Conservation (phyloP, 352 stramenopile genomes). For the Phytophthora cajani region DNA sequence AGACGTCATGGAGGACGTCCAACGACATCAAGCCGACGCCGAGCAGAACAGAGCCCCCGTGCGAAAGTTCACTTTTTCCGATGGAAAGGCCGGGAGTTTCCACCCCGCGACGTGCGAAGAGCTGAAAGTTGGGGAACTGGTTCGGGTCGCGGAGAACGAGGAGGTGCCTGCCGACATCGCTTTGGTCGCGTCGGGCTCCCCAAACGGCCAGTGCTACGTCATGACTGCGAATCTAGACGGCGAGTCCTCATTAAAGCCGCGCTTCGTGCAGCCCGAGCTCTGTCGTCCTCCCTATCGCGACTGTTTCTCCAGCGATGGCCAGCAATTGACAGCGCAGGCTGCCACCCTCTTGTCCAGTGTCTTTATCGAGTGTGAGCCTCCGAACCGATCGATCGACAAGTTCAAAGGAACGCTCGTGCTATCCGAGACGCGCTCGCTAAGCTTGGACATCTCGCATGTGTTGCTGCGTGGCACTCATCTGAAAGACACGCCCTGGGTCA, state of each 20-base stretch:
- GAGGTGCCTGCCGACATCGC: slow-evolving; percentile 76
- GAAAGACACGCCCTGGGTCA: slow-evolving; percentile 74
- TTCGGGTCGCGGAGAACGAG: slow-evolving; percentile 79
- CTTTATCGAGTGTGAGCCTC: slow-evolving; percentile 52
- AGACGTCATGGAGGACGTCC: slow-evolving; percentile 82
- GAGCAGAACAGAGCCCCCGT: slow-evolving; percentile 61
- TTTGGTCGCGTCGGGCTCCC: slow-evolving; percentile 59
- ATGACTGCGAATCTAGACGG: slow-evolving; percentile 90
- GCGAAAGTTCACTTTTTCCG: slow-evolving; percentile 28
- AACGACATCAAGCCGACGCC: slow-evolving; percentile 74
- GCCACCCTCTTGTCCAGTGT: slow-evolving; percentile 13
- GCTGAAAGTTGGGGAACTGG: slow-evolving; percentile 81
- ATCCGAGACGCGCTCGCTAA: slow-evolving; percentile 19
- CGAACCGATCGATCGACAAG: slow-evolving; percentile 73
- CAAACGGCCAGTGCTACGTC: slow-evolving; percentile 77
- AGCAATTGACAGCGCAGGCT: slow-evolving; percentile 19
- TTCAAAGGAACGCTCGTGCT: slow-evolving; percentile 78
- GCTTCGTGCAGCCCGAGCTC: slow-evolving; percentile 58
- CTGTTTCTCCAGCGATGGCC: slow-evolving; percentile 39
- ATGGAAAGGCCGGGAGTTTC: slow-evolving; percentile 32
- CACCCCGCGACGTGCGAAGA: slow-evolving; percentile 42
- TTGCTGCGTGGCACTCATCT: slow-evolving; percentile 75
- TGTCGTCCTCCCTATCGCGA: slow-evolving; percentile 25
- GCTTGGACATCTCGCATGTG: slow-evolving; percentile 75
- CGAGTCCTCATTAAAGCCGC: slow-evolving; percentile 89